Evolutionary conservation across 371 early-diverging fungal species (phyloP).

Genomic region (Circinella umbellata): DNA sequence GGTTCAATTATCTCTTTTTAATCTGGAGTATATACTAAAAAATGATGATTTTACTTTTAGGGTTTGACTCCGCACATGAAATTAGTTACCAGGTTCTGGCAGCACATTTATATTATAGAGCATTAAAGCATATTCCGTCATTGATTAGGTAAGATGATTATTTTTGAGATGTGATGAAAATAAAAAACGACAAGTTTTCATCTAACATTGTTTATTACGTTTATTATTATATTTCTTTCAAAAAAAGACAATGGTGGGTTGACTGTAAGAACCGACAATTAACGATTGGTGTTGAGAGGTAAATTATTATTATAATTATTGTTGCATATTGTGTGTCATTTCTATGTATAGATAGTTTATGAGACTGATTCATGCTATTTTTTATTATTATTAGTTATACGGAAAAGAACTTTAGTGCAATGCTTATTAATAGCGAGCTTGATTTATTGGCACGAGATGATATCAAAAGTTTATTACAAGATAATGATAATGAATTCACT

Average conservation of each 20-base stretch:
- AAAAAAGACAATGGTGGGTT: constrained; percentile 74
- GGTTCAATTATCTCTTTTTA: too few species aligned
- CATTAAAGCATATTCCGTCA: constrained; percentile 72
- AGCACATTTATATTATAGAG: constrained; percentile 75
- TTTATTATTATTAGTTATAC: constrained; percentile 59
- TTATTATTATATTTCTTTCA: neutral
- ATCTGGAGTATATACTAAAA: neutral
- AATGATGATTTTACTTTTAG: constrained; percentile 17
- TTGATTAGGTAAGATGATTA: constrained; percentile 54
- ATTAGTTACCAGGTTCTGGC: constrained; percentile 70
- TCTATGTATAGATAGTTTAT: constrained; percentile 5
- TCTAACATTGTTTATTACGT: too few species aligned
- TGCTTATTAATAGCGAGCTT: constrained; percentile 72
- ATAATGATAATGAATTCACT: constrained; percentile 65
- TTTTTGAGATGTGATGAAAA: neutral
- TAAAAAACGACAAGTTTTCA: neutral
- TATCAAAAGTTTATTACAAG: constrained; percentile 48
- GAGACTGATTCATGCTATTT: neutral
- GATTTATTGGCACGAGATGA: constrained; percentile 55
- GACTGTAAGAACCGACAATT: constrained; percentile 83
- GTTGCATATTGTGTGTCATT: too few species aligned
- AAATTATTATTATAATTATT: too few species aligned
- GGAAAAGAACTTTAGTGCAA: constrained; percentile 71
- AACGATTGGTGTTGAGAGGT: constrained; percentile 73
- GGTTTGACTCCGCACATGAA: constrained; percentile 57